phyloP scores from a whole-genome alignment of 83 land plant genomes.

The Picea abies region DNA sequence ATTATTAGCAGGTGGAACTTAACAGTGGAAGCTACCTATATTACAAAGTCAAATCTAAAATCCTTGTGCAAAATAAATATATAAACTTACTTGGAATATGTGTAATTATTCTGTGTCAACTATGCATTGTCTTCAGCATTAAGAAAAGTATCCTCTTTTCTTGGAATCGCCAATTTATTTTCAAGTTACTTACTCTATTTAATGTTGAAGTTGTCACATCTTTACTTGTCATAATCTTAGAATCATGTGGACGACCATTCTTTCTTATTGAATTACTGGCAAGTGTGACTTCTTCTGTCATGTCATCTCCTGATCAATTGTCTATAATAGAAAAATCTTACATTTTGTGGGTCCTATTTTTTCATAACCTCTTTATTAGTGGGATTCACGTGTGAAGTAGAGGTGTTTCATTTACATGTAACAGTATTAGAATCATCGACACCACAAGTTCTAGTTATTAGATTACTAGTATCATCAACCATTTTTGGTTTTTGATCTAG shows the following conservation, averaged over 20 bases:
- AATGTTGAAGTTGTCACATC: too few relatives aligned
- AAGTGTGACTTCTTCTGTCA: not conserved
- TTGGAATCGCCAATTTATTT: too few relatives aligned
- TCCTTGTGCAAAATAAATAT: too few relatives aligned
- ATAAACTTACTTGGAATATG: too few relatives aligned
- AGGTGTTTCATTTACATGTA: constrained; percentile 2
- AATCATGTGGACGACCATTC: not conserved
- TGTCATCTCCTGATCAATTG: not conserved
- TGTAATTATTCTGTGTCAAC: too few relatives aligned
- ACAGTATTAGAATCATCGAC: not conserved
- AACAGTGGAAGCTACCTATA: too few relatives aligned
- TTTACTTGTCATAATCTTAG: not conserved
- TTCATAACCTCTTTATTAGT: not conserved
- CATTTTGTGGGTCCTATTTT: constrained; percentile 9
- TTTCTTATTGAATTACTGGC: not conserved
- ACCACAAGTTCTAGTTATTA: not conserved
- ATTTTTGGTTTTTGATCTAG: not conserved
- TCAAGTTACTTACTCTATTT: too few relatives aligned
- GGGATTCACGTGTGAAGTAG: not conserved
- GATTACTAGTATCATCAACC: not conserved
- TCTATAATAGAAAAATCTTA: not conserved
- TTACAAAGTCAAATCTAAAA: too few relatives aligned
- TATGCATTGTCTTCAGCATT: too few relatives aligned
- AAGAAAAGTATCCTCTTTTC: too few relatives aligned
- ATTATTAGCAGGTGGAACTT: too few relatives aligned